These are phyloP conservation scores for Graphiopsis chlorocephala DNA, from an alignment of 2,329 filamentous ascomycete species.

Conservation along the genomic window DNA sequence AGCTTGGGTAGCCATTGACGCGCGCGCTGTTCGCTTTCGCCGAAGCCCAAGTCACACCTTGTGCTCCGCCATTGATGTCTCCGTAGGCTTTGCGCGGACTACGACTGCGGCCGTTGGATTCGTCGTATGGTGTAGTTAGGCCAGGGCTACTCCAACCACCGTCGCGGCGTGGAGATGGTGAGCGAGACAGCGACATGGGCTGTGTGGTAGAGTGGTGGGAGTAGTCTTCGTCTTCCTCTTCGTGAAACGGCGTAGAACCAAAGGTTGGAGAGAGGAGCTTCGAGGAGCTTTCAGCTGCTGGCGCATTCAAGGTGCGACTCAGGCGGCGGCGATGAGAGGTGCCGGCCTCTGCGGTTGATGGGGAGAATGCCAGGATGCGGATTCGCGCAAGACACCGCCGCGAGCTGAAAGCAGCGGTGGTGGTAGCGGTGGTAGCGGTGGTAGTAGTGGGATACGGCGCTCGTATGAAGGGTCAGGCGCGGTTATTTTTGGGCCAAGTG, in stretches of 20 bases:
- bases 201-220: conserved; percentile 3
- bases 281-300: conserved; percentile 11
- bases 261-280: conserved; percentile 21
- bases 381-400: conserved; percentile 8
- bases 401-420: conserved; percentile 13
- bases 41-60: conserved; percentile 71
- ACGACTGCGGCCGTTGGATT: conserved; percentile 54
- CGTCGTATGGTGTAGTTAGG: conserved; percentile 61
- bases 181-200: conserved; percentile 79
- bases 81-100: conserved; percentile 26
- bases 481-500: conserved; percentile 9
- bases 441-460: not conserved
- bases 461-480: not conserved
- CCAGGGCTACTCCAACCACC: conserved; percentile 84
- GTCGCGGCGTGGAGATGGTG: conserved; percentile 77
- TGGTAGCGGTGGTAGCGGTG: not conserved
- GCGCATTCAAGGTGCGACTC: conserved; percentile 21
- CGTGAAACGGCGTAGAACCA: conserved; percentile 23
- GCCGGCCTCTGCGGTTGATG: conserved; percentile 15
- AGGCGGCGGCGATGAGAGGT: conserved; percentile 23
- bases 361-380: conserved; percentile 16
- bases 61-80: conserved; percentile 46
- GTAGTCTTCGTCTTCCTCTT: conserved; percentile 24
- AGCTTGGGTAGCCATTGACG: conserved; percentile 72
- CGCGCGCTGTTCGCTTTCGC: conserved; percentile 74